phyloP scores from a whole-genome alignment of 208 protist species.

The Trypanosoma lewisi region DNA sequence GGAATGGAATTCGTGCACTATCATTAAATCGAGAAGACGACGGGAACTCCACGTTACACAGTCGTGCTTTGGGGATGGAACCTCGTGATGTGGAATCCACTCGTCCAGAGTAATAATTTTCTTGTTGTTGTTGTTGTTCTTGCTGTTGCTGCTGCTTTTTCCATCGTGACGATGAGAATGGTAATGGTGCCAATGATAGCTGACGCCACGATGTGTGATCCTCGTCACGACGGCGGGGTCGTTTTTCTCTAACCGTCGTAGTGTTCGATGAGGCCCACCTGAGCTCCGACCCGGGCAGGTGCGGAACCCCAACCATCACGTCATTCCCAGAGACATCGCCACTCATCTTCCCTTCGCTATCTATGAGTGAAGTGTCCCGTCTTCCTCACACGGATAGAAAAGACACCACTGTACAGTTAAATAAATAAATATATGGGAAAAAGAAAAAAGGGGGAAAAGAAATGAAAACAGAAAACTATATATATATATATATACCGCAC shows the following conservation, averaged over 20 bases:
- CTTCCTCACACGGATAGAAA: not conserved
- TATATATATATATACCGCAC: no score
- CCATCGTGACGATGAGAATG: no score
- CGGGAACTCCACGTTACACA: conserved; percentile 15
- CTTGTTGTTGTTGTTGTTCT: not conserved
- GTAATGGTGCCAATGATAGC: not conserved
- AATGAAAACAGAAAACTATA: no score
- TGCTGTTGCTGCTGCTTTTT: no score
- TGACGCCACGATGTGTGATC: not conserved
- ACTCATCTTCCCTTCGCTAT: not conserved
- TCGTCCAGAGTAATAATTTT: not conserved
- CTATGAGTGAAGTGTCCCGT: no score
- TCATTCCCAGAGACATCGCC: not conserved
- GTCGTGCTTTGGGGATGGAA: not conserved
- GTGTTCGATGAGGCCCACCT: no score
- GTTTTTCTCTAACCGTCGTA: not conserved
- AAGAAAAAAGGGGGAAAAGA: no score
- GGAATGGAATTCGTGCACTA: not conserved
- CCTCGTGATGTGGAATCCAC: not conserved
- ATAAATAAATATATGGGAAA: not conserved
- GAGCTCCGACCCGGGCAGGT: no score
- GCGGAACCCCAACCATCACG: no score
- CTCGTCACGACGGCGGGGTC: not conserved
- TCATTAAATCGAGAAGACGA: not conserved
- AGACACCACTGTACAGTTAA: not conserved